A percentile compares a stretch with the other conserved stretches of the same genome.
These are phyloP conservation scores for Helotiales sp. DNA, from an alignment of 2,329 filamentous ascomycete genomes.

Conservation along the genomic window DNA sequence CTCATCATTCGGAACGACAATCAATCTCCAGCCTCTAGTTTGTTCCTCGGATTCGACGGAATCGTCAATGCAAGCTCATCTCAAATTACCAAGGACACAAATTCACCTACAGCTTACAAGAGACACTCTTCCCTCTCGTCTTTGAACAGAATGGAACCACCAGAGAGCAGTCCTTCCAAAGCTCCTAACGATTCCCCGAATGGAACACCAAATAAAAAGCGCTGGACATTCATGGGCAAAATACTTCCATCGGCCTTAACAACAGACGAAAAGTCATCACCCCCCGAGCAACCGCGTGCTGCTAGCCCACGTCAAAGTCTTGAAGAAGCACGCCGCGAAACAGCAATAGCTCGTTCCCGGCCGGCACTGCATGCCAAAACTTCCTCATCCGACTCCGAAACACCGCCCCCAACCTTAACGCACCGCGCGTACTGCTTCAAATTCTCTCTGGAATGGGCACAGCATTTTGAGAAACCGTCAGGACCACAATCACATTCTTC, in stretches of 20 bases:
- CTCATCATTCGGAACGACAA: slow-evolving; percentile 70
- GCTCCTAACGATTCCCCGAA: slow-evolving; percentile 17
- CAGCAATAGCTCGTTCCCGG: slow-evolving; percentile 44
- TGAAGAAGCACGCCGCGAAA: slow-evolving; percentile 51
- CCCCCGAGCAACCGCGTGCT: slow-evolving; percentile 4
- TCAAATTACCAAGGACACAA: slow-evolving; percentile 9
- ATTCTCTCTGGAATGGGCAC: slow-evolving; percentile 69
- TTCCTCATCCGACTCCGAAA: slow-evolving; percentile 57
- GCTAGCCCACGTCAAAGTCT: slow-evolving; percentile 45
- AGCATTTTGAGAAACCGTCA: slow-evolving; percentile 40
- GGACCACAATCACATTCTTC: neutral
- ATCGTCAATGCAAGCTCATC: slow-evolving; percentile 35
- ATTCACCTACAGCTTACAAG: slow-evolving; percentile 26
- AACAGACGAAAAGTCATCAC: slow-evolving; percentile 1
- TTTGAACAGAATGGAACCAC: slow-evolving; percentile 14
- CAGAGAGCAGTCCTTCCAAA: slow-evolving; percentile 19
- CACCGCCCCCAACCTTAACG: slow-evolving; percentile 47
- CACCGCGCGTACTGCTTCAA: slow-evolving; percentile 63
- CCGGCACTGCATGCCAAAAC: slow-evolving; percentile 46
- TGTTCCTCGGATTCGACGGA: slow-evolving; percentile 66
- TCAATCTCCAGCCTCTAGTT: slow-evolving; percentile 29
- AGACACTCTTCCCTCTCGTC: slow-evolving; percentile 28
- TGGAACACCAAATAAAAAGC: slow-evolving; percentile 47
- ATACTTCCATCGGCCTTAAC: slow-evolving; percentile 52
- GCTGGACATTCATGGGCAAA: slow-evolving; percentile 64